Evolutionary conservation across 2,329 filamentous ascomycete species (phyloP), one percentile per base, ranked within the genome.

Genomic region (Paecilomyces sp.): DNA sequence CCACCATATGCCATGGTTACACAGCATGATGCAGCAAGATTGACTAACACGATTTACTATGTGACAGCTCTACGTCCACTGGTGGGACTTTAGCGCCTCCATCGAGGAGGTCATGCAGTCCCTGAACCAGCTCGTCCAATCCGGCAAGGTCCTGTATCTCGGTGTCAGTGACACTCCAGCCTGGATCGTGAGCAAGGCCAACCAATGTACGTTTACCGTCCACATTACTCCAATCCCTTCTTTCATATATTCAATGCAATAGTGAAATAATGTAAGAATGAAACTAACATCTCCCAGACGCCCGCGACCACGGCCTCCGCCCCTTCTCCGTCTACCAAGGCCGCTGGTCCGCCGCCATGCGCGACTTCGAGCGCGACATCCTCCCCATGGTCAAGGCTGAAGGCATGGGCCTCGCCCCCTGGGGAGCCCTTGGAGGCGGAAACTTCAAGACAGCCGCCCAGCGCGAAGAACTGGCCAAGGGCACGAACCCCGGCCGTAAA

Each of bases 291-390:
- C 15, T 6, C 15, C 36, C 41, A 60, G 68, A 91, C 68, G 90
- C 89, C 6, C 82, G 86, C 51, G 81, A 84, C 63, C 83, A 91
- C 63, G 87, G 86, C n/a, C 79, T 91, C 30, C 83, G 85, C 1
- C 86, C 83, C 47, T 92, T 92, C 75, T 82, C 79, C 36, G 83
- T 90, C 31, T 90, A 89, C 71, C 86, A 88, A 72, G 87, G 87
- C 25, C 77, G 76, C 13, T 89, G 86, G 85, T 83, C 77, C 34
- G 79, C 81, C 30, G 80, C 77, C 1, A 78, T 83, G 50, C 83
- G 88, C 54, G 88, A 90, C 71, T 84, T 89, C 59, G 86, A 88
- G 75, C 81, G 85, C 47, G 86, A 88, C n/a, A 86, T 88, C 64
- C 80, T 89, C 55, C 85, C 85, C 53, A 89, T 89, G 86, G 79